These are phyloP conservation scores for Phytophthora crassamura DNA, from an alignment of 352 stramenopile species.

Conservation along the genomic window DNA sequence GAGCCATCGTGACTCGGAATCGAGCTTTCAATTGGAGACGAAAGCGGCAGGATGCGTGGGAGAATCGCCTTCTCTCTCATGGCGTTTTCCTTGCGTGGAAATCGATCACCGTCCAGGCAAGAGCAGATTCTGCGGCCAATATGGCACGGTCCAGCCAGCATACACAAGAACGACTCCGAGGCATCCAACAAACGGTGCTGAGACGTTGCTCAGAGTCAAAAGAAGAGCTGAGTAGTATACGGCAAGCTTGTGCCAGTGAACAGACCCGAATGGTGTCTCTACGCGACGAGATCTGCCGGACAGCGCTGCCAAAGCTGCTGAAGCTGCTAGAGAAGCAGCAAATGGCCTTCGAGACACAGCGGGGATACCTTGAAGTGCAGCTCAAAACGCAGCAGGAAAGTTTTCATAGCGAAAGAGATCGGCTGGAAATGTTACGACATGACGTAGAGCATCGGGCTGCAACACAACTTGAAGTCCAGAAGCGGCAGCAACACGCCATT, in stretches of 20 bases:
- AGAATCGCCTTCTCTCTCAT: constrained; percentile 2
- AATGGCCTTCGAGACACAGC: constrained; percentile 6
- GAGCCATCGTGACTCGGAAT: constrained; percentile 40
- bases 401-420: constrained; percentile 23
- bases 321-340: constrained; percentile 12
- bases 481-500: constrained; percentile 23
- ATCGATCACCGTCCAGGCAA: constrained; percentile 14
- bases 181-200: constrained; percentile 10
- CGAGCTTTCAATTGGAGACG: constrained; percentile 44
- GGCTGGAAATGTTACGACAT: constrained; percentile 28
- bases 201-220: constrained; percentile 21
- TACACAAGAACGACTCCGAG: constrained; percentile 17
- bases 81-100: constrained; percentile 44
- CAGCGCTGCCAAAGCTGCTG: constrained; percentile 25
- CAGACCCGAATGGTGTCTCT: constrained; percentile 16
- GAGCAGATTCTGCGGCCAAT: constrained; percentile 1
- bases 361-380: constrained; percentile 12
- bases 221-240: constrained; percentile 5
- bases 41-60: constrained; percentile 19
- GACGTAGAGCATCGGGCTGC: constrained; percentile 32
- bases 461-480: constrained; percentile 1
- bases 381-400: constrained; percentile 3
- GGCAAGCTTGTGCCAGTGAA: constrained; percentile 19
- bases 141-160: constrained; percentile 14
- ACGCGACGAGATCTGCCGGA: constrained; percentile 26